A percentile compares a stretch with the other conserved stretches of the same genome.
phyloP scores from a whole-genome alignment of 1,284 basidiomycete species.

The Ceratobasidium sp. region DNA sequence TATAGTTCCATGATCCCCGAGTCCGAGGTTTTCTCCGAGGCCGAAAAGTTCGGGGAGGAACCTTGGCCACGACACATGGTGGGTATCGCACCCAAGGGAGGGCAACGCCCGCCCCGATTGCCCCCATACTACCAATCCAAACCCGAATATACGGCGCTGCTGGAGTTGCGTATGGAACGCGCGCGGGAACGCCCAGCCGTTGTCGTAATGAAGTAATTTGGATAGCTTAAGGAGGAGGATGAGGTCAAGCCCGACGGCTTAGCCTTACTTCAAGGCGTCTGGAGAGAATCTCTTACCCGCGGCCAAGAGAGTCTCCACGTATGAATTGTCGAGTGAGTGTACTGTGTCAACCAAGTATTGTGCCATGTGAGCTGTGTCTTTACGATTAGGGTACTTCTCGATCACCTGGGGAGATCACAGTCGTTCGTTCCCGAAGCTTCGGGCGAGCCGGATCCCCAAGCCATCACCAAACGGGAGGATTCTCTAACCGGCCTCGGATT shows the following conservation, averaged over 20 bases:
- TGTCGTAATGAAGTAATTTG: constrained; percentile 14
- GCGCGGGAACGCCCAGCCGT: constrained; percentile 24
- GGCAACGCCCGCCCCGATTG: not conserved
- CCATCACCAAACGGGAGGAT: too few species aligned
- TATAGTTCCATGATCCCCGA: constrained; percentile 18
- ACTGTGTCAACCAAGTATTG: too few species aligned
- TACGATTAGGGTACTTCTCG: too few species aligned
- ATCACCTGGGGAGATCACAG: too few species aligned
- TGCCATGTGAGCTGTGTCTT: too few species aligned
- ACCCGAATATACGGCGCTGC: constrained; percentile 4
- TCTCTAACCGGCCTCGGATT: too few species aligned
- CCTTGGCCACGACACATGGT: not conserved
- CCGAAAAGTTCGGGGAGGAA: constrained; percentile 8
- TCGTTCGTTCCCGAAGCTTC: too few species aligned
- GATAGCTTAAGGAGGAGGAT: constrained; percentile 7
- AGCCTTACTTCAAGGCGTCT: constrained; percentile 19
- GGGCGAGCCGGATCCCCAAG: too few species aligned
- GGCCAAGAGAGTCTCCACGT: too few species aligned
- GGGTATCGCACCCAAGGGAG: too few species aligned
- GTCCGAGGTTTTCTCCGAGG: not conserved
- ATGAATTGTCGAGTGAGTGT: too few species aligned
- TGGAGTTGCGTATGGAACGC: not conserved
- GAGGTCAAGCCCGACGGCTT: constrained; percentile 1
- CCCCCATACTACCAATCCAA: not conserved
- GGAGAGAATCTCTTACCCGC: not conserved